Evolutionary conservation across 305 asterid genomes (phyloP).

Genomic region (Solanum hybrid): DNA sequence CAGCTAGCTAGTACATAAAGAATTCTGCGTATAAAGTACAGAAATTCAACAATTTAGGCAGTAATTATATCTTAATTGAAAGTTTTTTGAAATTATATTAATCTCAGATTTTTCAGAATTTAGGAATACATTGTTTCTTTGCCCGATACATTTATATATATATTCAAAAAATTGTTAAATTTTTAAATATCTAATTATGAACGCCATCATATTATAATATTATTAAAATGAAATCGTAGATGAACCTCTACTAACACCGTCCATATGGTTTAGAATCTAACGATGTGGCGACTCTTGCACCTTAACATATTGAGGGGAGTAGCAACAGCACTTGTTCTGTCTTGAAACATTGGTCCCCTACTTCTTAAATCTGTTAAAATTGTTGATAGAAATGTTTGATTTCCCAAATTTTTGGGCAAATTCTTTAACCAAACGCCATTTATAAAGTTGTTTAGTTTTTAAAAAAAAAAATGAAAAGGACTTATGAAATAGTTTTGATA

Average conservation of each 20-base stretch:
- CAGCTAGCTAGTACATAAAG: no score
- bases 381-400: neutral
- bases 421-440: neutral
- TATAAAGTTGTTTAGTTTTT: neutral
- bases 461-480: neutral
- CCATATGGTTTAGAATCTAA: constrained; percentile 3
- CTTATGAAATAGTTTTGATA: neutral
- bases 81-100: no score
- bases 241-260: neutral
- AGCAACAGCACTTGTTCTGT: neutral
- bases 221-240: no score
- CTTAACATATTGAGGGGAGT: neutral
- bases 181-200: no score
- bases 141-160: no score
- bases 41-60: no score
- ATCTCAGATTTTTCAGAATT: no score
- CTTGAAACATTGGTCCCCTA: neutral
- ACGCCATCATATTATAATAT: no score
- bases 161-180: no score
- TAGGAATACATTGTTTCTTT: no score
- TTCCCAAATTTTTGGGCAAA: neutral
- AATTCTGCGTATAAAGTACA: no score
- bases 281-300: constrained; percentile 21
- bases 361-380: neutral
- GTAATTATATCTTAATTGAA: no score